Evolutionary conservation across 1,284 basidiomycete genomes (phyloP).

Genomic region (Ceratobasidium sp.): DNA sequence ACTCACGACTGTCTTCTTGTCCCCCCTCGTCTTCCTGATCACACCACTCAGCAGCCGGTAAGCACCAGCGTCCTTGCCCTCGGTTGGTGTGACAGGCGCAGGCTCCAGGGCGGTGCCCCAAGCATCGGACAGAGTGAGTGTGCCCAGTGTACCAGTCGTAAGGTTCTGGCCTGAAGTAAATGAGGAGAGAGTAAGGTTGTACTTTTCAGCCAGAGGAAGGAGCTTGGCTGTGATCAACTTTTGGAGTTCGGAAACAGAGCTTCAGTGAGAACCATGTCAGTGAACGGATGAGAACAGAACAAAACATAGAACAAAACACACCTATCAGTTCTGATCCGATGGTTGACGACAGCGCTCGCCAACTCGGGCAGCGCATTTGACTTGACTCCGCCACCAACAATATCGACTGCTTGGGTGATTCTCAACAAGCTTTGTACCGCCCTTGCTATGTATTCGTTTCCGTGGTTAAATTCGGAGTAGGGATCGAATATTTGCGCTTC

Average conservation of each 20-base stretch:
- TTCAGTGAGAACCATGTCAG: constrained; percentile 42
- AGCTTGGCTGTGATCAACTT: constrained; percentile 56
- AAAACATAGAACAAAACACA: too few relatives aligned
- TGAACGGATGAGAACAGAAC: too few relatives aligned
- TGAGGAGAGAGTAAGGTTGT: constrained; percentile 62
- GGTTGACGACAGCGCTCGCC: constrained; percentile 64
- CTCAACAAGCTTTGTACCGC: constrained; percentile 56
- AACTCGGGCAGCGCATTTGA: constrained; percentile 67
- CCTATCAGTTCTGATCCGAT: constrained; percentile 64
- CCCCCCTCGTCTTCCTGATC: constrained; percentile 51
- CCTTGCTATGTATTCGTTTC: background rate
- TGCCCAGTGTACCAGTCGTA: constrained; percentile 45
- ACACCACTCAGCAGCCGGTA: constrained; percentile 60
- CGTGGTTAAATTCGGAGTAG: constrained; percentile 45
- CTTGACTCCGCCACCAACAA: constrained; percentile 73
- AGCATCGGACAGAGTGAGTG: constrained; percentile 53
- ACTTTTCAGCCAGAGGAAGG: constrained; percentile 54
- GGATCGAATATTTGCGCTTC: constrained; percentile 53
- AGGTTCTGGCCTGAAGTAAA: constrained; percentile 52
- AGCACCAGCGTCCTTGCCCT: constrained; percentile 50
- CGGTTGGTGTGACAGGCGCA: constrained; percentile 60
- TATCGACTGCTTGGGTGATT: constrained; percentile 74
- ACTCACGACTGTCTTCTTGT: constrained; percentile 53
- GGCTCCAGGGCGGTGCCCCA: constrained; percentile 59
- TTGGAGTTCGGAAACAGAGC: constrained; percentile 56